Evolutionary conservation across 495 filamentous ascomycete species (phyloP).

Genomic region (Aspergillus baeticus): DNA sequence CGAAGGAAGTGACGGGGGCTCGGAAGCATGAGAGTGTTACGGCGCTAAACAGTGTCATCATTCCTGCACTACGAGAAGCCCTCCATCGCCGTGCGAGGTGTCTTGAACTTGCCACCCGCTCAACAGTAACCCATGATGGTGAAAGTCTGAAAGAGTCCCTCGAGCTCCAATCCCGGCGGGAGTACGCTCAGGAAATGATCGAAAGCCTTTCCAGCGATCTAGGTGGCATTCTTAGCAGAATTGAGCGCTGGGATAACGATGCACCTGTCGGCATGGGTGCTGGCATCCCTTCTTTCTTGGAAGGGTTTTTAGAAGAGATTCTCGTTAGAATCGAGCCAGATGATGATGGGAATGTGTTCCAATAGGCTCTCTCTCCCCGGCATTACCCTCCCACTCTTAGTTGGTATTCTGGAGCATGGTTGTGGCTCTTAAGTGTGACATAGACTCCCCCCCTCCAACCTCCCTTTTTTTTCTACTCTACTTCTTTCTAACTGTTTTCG

Average conservation of each 20-base stretch:
- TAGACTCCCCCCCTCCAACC: no score
- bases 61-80: slow-evolving; percentile 87
- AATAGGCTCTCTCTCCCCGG: not conserved
- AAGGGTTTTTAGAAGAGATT: slow-evolving; percentile 91
- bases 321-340: slow-evolving; percentile 87
- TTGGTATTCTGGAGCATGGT: not conserved
- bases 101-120: slow-evolving; percentile 22
- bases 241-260: slow-evolving; percentile 80
- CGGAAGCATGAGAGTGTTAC: slow-evolving; percentile 39
- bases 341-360: slow-evolving; percentile 55
- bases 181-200: slow-evolving; percentile 79
- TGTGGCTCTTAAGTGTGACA: not conserved
- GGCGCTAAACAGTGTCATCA: slow-evolving; percentile 77
- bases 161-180: slow-evolving; percentile 44
- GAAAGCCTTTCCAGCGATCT: slow-evolving; percentile 74
- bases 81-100: slow-evolving; percentile 66
- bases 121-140: slow-evolving; percentile 1
- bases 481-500: not conserved
- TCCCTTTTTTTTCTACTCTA: not conserved
- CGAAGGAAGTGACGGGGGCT: slow-evolving; percentile 17
- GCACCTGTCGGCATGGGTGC: slow-evolving; percentile 89
- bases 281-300: slow-evolving; percentile 80
- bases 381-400: slow-evolving; percentile 5
- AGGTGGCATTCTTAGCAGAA: slow-evolving; percentile 74
- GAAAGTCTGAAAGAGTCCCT: slow-evolving; percentile 12